Evolutionary conservation across 2,329 filamentous ascomycete species (phyloP), one percentile per base, ranked within the genome.

Genomic region (Rhinocladiella similis): DNA sequence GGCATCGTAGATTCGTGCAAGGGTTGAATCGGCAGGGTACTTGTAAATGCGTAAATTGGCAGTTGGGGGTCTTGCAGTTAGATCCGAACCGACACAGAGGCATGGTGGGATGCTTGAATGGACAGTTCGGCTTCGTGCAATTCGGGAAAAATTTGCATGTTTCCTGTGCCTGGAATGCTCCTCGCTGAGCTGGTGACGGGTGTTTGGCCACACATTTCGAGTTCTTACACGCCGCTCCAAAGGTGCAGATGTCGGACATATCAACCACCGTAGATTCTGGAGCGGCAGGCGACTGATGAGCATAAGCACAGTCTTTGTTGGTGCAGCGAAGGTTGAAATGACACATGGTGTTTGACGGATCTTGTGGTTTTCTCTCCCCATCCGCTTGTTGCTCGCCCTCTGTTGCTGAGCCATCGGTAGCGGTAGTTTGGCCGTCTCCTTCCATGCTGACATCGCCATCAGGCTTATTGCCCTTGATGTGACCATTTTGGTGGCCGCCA

Each of bases 221-320:
- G 79, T 97, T 99, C 76, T 94, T 96, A 84, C 94, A 99, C 7
- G 91, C 91, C 1, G 86, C 91, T 18, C 91, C 93, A 66, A 89
- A 97, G 16, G 83, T 83, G 77, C 94, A 99, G 16, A 82, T 80
- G 67, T 96, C 91, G 56, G 80, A 83, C 64, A 92, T 81, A 71
- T 97, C 94, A 56, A 97, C 80, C 0, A 86, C 81, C 1, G 83
- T 83, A 25, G 88, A 89, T 1, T 88, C 87, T 3, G 90, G 88
- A 29, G 93, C 92, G 1, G 89, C 91, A 1, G 94, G 91, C 14
- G 92, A 96, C 75, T 97, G 93, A 69, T 99, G 94, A 16, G 91
- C 94, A 71, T 91, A 99, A 63, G 87, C 88, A 76, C 94, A 99
- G 60, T 95, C 90, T 65, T 84, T 85, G 73, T 95, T 95, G 38